Evolutionary conservation across 2,329 filamentous ascomycete genomes (phyloP), one percentile per base, ranked within the genome.

Genomic region (Trichoderma simmonsii): DNA sequence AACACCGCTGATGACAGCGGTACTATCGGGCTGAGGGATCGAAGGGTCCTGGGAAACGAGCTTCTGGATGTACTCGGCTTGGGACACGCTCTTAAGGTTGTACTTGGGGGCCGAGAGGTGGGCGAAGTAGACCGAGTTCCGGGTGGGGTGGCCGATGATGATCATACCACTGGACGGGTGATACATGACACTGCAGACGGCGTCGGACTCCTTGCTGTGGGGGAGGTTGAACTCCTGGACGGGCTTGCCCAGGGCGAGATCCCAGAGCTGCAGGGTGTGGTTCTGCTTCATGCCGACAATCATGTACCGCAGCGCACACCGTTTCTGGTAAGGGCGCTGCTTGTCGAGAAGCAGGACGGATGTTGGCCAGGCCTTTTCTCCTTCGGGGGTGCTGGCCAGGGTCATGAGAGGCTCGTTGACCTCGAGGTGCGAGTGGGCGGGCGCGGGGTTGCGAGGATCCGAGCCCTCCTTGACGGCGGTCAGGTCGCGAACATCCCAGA

Each of bases 261-360:
- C 96, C 97, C 96, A 99, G 59, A 99, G 89, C 85, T 99, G 97
- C 74, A 99, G 89, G 71, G 95, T 97, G 84, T 99, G 96, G 82
- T 99, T 99, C 82, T 99, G 96, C 85, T 98, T 98, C 89, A 98
- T 94, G 77, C 96, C 96, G 74, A 99, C 93, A 80, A 99, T 91
- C 85, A 99, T 92, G 84, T 99, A 99, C 73, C 96, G 91, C 74
- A 98, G 87, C 62, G 97, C 95, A 78, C 93, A 92, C 73, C 93
- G 92, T 84, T 96, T 97, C 83, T 91, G 89, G 82, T 97, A 98
- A 60, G 96, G 94, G 74, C 95, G 93, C 82, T 95, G 90, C 86
- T 98, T 99, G 84, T 99, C 96, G 77, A 99, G 90, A 82, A 99
- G 92, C 80, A 97, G 88, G 72, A 99, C 93, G 28, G 96, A 98